A percentile compares a stretch with the other conserved stretches of the same genome.
These are phyloP conservation scores for Podaxis carcinomalis DNA, from an alignment of 768 basidiomycete species.

Conservation along the genomic window DNA sequence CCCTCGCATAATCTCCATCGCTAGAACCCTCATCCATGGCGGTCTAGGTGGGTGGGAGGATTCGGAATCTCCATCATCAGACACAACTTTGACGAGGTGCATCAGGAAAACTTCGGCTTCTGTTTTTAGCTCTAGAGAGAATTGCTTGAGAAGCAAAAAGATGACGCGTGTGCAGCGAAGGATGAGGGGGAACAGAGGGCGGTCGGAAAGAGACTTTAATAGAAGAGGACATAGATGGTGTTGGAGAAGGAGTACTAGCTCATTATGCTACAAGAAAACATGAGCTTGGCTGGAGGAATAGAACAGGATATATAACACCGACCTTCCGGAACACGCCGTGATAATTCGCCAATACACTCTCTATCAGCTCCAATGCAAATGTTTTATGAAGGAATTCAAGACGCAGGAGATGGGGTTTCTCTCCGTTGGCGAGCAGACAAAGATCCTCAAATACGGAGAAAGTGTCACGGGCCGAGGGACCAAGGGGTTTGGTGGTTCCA, in stretches of 20 bases:
- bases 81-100: conserved; percentile 61
- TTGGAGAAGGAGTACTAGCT: conserved; percentile 80
- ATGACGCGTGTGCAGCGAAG: conserved; percentile 91
- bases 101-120: conserved; percentile 87
- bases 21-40: conserved; percentile 84
- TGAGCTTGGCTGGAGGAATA: not conserved
- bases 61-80: conserved; percentile 41
- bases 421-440: conserved; percentile 80
- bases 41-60: conserved; percentile 43
- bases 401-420: conserved; percentile 77
- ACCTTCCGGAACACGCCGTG: conserved; percentile 83
- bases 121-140: conserved; percentile 71
- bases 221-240: conserved; percentile 90
- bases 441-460: conserved; percentile 91
- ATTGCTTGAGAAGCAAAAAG: conserved; percentile 90
- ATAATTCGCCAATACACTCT: conserved; percentile 93
- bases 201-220: conserved; percentile 79
- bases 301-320: conserved; percentile 13
- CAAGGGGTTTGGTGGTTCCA: conserved; percentile 56
- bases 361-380: conserved; percentile 94
- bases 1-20: conserved; percentile 93
- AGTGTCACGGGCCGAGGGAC: conserved; percentile 78
- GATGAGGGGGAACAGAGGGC: conserved; percentile 80
- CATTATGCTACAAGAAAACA: conserved; percentile 52
- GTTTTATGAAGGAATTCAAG: conserved; percentile 85